Base-by-base conservation (phyloP, 2,329 filamentous ascomycete species). In the Penicillium sp. region DNA sequence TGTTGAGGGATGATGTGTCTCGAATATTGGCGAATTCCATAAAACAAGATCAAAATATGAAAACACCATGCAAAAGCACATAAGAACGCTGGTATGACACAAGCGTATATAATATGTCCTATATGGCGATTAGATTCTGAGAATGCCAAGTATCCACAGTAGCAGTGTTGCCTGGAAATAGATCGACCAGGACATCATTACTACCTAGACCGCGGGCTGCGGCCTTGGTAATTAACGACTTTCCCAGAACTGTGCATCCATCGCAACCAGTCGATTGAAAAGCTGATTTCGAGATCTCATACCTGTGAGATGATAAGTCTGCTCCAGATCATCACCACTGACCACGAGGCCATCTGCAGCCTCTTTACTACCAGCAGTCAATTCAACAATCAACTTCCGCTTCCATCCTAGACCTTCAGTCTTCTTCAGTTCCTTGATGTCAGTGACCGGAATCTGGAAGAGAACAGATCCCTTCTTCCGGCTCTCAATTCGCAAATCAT, bases 401-500 rank as follows among this genome's bases (percentile, higher is more conserved):
- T 94, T 95, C 90, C 90, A 95, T 0, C 90, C 89, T 33, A 92
- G 79, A 0, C 90, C 90, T 4, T 90, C 90, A 1, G 92, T 77
- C 74, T 95, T 95, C 70, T 86, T 88, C 51, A 95, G 68, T 70
- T 92, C 89, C 49, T 71, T 76, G 44, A 95, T 87, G 15, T 93
- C 88, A 0, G 80, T 80, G 3, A 94, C 81, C 0, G 89, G 81
- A 0, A 94, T 78, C 6, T 82, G 86, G 83, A 89, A 95, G 0
- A 83, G 72, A 0, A 89, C 85, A 54, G 82, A 75, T 23, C 81
- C 62, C 40, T 83, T 79, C 55, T 82, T 78, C 41, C 73, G 70
- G 23, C 58, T 69, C 25, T 86, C 81, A 4, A 85, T 61, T 20
- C 81, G 76, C 12, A 80, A 77, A 51, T 75, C 67, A 66, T 78